Base-by-base conservation (phyloP, 202 grass and related monocot genomes). In the Carex sylvatica region DNA sequence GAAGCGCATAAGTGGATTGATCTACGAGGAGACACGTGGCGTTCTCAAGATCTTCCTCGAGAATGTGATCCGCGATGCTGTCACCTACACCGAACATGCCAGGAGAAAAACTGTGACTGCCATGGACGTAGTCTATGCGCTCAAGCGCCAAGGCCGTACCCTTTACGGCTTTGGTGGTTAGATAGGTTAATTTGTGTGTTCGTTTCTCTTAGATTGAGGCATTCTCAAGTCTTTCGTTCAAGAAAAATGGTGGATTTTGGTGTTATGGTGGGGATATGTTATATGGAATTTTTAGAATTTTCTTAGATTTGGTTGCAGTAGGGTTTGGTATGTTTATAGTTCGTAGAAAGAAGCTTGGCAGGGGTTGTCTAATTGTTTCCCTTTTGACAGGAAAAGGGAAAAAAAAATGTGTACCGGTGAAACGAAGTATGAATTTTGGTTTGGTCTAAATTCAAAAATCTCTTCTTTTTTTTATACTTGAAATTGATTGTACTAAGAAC, bases 1-100 rank as follows among this genome's bases (percentile, higher is more conserved):
- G 20, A 97, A 97, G 89, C 91, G 94, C 40, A 97, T 97, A 90
- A 90, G 88, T 6, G 94, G 94, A 0, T 87, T 94, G 59, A 97
- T 97, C 84, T 66, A 91, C 88, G 30, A 78, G 90, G 74, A 84
- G 86, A 92, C 86, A 35, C 79, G 87, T 65, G 70, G 71, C 6
- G 47, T 51, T 3, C 47, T 90, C 86, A 90, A 92, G 90, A 92
- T 88, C 53, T 54, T 22, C 66, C 78, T 87, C 54, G 83, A 26
- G 36, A 87, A 87, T 52, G 85, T 87, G 18, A 87, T 87, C 46
- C 85, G 85, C 46, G 85, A 87, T 55, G 85, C 85, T 28, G 85
- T 87, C 31, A 87, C 85, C 47, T 87, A 87, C 80, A 87, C 85
- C 4, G 85, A 87, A 60, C 85, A 87, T 44, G 80, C 85, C 6